Conservation (phyloP, 2,329 filamentous ascomycete species). For the Curvularia lunata region DNA sequence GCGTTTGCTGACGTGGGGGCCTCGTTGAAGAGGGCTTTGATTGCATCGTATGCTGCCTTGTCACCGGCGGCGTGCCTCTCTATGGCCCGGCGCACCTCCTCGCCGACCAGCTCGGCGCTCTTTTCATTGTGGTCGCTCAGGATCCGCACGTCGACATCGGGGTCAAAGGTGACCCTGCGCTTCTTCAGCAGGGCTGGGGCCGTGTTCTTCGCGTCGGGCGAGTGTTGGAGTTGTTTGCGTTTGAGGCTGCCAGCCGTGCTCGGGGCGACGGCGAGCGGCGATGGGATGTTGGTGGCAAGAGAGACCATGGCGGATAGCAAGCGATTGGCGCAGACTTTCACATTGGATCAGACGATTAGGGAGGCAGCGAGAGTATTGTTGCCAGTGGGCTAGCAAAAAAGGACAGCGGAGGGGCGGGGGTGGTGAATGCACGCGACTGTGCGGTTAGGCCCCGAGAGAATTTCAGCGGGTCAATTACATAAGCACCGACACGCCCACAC, state of each 20-base stretch:
- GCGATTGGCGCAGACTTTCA: slow-evolving; percentile 25
- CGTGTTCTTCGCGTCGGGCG: slow-evolving; percentile 43
- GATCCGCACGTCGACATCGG: slow-evolving; percentile 55
- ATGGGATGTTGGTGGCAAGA: slow-evolving; percentile 42
- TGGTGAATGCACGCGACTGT: slow-evolving; percentile 25
- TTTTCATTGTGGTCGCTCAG: slow-evolving; percentile 57
- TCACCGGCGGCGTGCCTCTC: slow-evolving; percentile 61
- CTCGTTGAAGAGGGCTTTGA: slow-evolving; percentile 61
- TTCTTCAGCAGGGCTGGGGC: slow-evolving; percentile 50
- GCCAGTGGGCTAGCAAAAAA: slow-evolving; percentile 21
- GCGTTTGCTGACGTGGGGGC: slow-evolving; percentile 57
- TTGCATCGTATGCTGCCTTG: slow-evolving; percentile 62
- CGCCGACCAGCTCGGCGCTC: slow-evolving; percentile 63
- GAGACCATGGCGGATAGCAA: slow-evolving; percentile 45
- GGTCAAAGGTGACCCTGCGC: slow-evolving; percentile 57
- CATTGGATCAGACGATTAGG: slow-evolving; percentile 31
- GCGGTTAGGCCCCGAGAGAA: slow-evolving; percentile 12
- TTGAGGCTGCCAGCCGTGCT: slow-evolving; percentile 46
- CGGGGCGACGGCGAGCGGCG: slow-evolving; percentile 37
- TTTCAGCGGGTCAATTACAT: slow-evolving; percentile 23
- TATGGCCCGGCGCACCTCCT: slow-evolving; percentile 66
- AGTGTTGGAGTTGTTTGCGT: slow-evolving; percentile 44
- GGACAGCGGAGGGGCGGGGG: slow-evolving; percentile 19
- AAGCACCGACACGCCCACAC: slow-evolving; percentile 3
- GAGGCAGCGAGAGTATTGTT: slow-evolving; percentile 1